Percentiles rank a stretch among this genome's conserved stretches.
These are phyloP conservation scores for Aquilaria sinensis DNA, from an alignment of 345 rosid genomes.

Conservation along the genomic window DNA sequence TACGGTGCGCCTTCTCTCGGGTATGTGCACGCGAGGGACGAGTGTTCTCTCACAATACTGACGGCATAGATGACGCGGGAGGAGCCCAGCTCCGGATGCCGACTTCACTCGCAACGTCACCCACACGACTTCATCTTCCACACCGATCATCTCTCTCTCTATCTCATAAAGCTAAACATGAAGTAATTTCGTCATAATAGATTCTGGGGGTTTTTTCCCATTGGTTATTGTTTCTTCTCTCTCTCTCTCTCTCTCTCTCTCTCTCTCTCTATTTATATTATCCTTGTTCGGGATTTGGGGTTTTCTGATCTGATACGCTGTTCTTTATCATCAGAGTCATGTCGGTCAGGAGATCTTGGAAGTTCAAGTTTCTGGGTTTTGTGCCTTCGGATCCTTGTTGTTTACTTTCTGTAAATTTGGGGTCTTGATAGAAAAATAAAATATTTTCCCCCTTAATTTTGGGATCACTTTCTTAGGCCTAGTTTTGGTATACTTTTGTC, in stretches of 20 bases:
- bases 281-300: neutral
- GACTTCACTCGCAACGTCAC: slow-evolving; percentile 23
- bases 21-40: neutral
- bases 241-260: neutral
- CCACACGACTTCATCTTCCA: slow-evolving; percentile 26
- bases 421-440: neutral
- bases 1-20: too few species aligned
- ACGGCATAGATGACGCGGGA: slow-evolving; percentile 26
- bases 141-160: neutral
- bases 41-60: neutral
- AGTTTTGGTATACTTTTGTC: neutral
- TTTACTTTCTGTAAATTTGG: slow-evolving; percentile 3
- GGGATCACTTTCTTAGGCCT: neutral
- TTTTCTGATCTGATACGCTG: slow-evolving; percentile 7
- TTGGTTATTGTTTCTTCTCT: neutral
- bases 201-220: neutral
- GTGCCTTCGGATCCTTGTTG: neutral
- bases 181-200: slow-evolving; percentile 9
- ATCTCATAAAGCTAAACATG: slow-evolving; percentile 11
- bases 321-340: neutral
- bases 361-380: slow-evolving; percentile 12
- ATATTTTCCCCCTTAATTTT: neutral
- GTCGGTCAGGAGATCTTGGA: slow-evolving; percentile 8
- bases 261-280: neutral
- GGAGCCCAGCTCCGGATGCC: slow-evolving; percentile 19